Conservation (phyloP, 768 basidiomycete genomes). For the Terana coerulea region DNA sequence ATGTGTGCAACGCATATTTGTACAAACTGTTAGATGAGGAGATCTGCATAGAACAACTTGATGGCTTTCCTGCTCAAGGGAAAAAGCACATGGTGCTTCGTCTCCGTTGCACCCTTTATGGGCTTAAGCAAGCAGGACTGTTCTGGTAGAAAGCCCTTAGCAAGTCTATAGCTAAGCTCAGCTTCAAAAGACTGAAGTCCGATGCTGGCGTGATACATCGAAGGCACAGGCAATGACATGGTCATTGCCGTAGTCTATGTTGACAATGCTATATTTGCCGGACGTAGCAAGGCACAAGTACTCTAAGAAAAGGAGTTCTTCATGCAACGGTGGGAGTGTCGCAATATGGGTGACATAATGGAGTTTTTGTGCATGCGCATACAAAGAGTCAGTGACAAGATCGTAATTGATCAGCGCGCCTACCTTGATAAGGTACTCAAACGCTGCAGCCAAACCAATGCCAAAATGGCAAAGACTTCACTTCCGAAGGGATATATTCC, state of each 20-base stretch:
- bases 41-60: conserved; percentile 7
- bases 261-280: too few species aligned
- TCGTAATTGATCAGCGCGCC: conserved; percentile 11
- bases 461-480: conserved; percentile 9
- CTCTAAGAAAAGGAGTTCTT: too few species aligned
- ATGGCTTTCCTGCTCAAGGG: conserved; percentile 17
- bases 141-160: conserved; percentile 25
- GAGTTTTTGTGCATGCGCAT: conserved; percentile 25
- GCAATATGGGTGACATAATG: conserved; percentile 14
- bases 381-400: neutral
- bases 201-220: conserved; percentile 26
- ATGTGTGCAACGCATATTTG: conserved; percentile 27
- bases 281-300: too few species aligned
- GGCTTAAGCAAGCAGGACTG: conserved; percentile 30
- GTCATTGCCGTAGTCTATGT: conserved; percentile 28
- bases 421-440: conserved; percentile 14
- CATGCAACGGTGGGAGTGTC: too few species aligned
- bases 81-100: conserved; percentile 19
- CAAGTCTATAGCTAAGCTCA: conserved; percentile 14
- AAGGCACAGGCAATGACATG: conserved; percentile 11
- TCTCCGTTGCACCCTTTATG: conserved; percentile 31
- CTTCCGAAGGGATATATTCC: conserved; percentile 15
- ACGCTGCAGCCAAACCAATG: conserved; percentile 11
- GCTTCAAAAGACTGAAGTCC: conserved; percentile 22
- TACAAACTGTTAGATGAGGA: conserved; percentile 25